Base-by-base conservation (phyloP, 1,284 basidiomycete genomes). In the Trichosporon coremiiforme region DNA sequence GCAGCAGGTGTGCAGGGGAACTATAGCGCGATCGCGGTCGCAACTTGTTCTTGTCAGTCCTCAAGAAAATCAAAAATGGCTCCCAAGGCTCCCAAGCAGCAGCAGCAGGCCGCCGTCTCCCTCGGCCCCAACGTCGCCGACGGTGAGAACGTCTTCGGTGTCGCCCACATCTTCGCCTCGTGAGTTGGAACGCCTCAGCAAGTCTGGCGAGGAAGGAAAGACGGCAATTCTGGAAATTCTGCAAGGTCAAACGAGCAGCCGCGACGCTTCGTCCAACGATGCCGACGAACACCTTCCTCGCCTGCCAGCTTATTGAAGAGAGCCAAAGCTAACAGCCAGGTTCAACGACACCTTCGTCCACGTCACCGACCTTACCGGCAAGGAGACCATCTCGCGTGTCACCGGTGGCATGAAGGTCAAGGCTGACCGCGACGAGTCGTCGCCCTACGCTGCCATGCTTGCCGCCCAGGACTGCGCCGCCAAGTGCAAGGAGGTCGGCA, bases 371-470 rank as follows among this genome's bases (percentile, higher is more conserved):
- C 88, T 98, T 73, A 95, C 95, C 60, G 97, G 96, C 82, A 95
- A 94, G 88, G 96, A 99, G 88, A 99, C 96, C 83, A 94, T 99
- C 86, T 92, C 92, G 80, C 94, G 96, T 85, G 94, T 98, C 76
- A 99, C 96, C 77, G 95, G 95, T 91, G 96, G 96, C 76, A 99
- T 99, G 97, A 99, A 99, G 88, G 96, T 99, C 87, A 99, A 99
- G 88, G 97, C 96, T 53, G 96, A 99, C 86, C 93, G 97, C 87
- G 96, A 99, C 87, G 96, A 99, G 88, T 98, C 95, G 66, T 98
- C 96, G 53, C 83, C 96, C 31, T 99, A 98, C 87, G 97, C 96
- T 75, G 97, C 97, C 84, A 98, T 99, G 96, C 89, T 98, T 85
- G 96, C 96, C 74, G 96, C 96, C 68, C 96, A 98, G 87, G 96